Evolutionary conservation across 495 filamentous ascomycete species (phyloP).

Genomic region (Penicillium paradoxum): DNA sequence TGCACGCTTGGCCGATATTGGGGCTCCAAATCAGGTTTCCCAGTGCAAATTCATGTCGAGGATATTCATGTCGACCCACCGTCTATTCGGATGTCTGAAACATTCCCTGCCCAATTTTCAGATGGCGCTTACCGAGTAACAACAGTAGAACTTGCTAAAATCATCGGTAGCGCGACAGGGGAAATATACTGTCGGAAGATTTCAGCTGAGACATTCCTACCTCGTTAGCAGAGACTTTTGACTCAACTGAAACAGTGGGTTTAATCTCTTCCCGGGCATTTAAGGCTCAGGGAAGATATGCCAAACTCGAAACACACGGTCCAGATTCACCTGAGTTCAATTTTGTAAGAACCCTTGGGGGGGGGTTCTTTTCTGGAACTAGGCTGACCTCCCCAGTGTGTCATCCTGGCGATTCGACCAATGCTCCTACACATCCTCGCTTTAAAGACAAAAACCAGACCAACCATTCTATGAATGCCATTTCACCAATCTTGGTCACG

Average conservation of each 20-base stretch:
- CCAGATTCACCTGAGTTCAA: constrained; percentile 37
- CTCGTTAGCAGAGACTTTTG: constrained; percentile 33
- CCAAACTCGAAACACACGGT: constrained; percentile 27
- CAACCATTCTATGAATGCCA: constrained; percentile 3
- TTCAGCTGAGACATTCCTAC: constrained; percentile 32
- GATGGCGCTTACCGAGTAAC: constrained; percentile 28
- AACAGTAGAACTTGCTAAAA: constrained; percentile 30
- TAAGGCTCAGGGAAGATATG: constrained; percentile 25
- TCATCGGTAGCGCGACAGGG: constrained; percentile 30
- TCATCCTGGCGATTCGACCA: constrained; percentile 36
- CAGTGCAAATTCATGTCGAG: constrained; percentile 34
- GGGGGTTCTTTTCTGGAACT: background rate
- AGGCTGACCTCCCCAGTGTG: constrained; percentile 20
- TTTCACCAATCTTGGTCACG: constrained; percentile 25
- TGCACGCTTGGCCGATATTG: constrained; percentile 41
- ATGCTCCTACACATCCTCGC: constrained; percentile 31
- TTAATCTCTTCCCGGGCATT: constrained; percentile 30
- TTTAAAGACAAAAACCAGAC: constrained; percentile 17
- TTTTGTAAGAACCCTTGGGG: constrained; percentile 13
- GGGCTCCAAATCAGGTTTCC: constrained; percentile 36
- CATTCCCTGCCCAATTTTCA: constrained; percentile 31
- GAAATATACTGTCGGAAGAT: constrained; percentile 34
- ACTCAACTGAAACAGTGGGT: constrained; percentile 37
- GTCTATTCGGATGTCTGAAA: constrained; percentile 15
- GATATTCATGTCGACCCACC: constrained; percentile 37